Evolutionary conservation across 768 basidiomycete species (phyloP), one percentile per base, ranked within the genome.

Genomic region (Collybiopsis luxurians): DNA sequence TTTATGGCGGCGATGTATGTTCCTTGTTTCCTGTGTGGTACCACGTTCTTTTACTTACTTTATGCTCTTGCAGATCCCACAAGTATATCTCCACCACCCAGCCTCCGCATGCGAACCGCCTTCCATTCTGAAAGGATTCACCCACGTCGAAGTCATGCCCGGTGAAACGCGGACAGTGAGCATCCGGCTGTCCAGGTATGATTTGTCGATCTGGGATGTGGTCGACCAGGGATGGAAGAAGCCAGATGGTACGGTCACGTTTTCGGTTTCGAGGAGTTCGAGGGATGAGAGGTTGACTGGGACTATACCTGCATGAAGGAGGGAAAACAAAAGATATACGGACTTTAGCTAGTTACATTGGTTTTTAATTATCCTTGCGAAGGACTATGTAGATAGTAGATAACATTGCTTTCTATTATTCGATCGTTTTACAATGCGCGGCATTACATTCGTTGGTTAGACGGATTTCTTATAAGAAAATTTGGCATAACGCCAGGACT

Each of bases 151-250:
- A 9, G 60, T 89, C 0, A 49, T 63, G 2, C 76, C 83, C 1
- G 81, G 81, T 1, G 67, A 84, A 64, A 76, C 66, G 24, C 67
- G 67, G 56, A 67, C 59, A 7, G 82, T 84, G 1, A 77, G 73
- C 5, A 77, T 92, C 61, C 78, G 75, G 7, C 73, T 92, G 30
- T 85, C 88, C 13, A 75, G 86, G 34, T 85, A 89, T 62, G 86
- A 89, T 60, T 63, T 90, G 62, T 87, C 84, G 21, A 78, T 90
- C 54, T 93, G 90, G 92, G 89, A 93, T 67, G 81, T 79, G 1
- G 79, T 70, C 10, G 74, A 76, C 24, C 92, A 94, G 68, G 84
- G 87, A 2, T 94, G 92, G 91, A 73, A 75, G 59, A 82, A 80
- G 60, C 90, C 92, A 1, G 63, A 70, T 1, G 91, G 90, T 1